Evolutionary conservation across 176 grass and related monocot genomes (phyloP).

Genomic region (Pontederia crassipes): DNA sequence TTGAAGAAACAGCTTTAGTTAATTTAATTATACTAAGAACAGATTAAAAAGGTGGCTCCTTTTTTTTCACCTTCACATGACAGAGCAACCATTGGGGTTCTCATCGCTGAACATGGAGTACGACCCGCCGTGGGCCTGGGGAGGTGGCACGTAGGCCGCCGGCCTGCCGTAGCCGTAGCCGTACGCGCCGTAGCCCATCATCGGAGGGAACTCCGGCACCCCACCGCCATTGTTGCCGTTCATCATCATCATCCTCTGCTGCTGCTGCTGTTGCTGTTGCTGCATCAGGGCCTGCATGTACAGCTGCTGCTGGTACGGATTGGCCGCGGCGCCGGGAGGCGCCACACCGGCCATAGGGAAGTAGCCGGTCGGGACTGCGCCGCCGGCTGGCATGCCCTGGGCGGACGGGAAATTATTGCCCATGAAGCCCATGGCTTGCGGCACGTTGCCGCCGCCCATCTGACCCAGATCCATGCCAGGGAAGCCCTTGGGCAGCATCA

Average conservation of each 20-base stretch:
- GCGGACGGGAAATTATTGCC: background rate
- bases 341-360: background rate
- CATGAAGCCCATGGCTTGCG: background rate
- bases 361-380: background rate
- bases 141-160: background rate
- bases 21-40: background rate
- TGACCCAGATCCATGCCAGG: conserved; percentile 7
- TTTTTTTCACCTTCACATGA: conserved; percentile 10
- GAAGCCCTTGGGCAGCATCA: conserved; percentile 4
- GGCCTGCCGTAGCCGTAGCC: conserved; percentile 1
- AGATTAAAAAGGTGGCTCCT: background rate
- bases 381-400: background rate
- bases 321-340: background rate
- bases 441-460: conserved; percentile 9
- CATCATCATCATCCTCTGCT: conserved; percentile 20
- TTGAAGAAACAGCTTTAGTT: background rate
- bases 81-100: conserved; percentile 19
- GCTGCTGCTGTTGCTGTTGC: conserved; percentile 17
- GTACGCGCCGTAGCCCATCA: background rate
- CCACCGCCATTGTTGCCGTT: background rate
- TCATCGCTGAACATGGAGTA: conserved; percentile 26
- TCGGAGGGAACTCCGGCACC: background rate
- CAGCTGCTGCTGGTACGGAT: conserved; percentile 17
- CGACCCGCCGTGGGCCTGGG: background rate
- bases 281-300: conserved; percentile 10